These are phyloP conservation scores for Lumnitzera racemosa DNA, from an alignment of 345 rosid species.

Conservation along the genomic window DNA sequence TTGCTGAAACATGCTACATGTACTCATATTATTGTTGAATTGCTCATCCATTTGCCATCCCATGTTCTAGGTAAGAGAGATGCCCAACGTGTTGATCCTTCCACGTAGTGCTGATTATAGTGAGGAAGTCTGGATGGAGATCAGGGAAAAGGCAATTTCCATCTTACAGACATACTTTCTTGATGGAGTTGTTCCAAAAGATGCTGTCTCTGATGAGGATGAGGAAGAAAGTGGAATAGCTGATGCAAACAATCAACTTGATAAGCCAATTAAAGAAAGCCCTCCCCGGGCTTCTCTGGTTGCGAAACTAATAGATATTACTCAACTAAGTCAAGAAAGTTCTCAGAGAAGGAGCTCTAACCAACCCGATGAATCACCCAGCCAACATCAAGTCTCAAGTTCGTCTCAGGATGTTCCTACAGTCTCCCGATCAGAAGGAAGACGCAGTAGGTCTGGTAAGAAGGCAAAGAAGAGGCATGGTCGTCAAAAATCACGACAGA, in stretches of 20 bases:
- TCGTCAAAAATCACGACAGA: constrained; percentile 56
- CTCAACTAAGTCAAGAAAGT: constrained; percentile 44
- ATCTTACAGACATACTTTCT: constrained; percentile 73
- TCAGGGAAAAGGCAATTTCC: constrained; percentile 85
- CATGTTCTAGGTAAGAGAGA: constrained; percentile 77
- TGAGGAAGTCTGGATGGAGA: constrained; percentile 99
- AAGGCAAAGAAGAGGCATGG: constrained; percentile 93
- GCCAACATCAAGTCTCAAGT: constrained; percentile 44
- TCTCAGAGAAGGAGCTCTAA: constrained; percentile 33
- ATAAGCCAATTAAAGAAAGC: constrained; percentile 33
- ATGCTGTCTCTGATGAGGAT: constrained; percentile 77
- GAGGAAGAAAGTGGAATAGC: constrained; percentile 55
- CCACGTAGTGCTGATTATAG: constrained; percentile 99
- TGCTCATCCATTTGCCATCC: constrained; percentile 4
- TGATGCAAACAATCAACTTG: constrained; percentile 37
- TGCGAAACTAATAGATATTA: constrained; percentile 38
- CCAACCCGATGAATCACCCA: constrained; percentile 42
- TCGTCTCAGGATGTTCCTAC: constrained; percentile 31
- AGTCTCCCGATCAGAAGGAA: constrained; percentile 44
- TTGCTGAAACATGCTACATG: too few relatives aligned
- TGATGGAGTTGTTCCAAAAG: constrained; percentile 66
- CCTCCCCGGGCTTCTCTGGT: constrained; percentile 37
- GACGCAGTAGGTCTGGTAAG: constrained; percentile 79
- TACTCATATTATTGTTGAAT: too few relatives aligned
- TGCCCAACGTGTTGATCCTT: constrained; percentile 96